Percentiles rank a stretch among this genome's conserved stretches.
Evolutionary conservation across 495 filamentous ascomycete genomes (phyloP).

Genomic region (Penicillium steckii): DNA sequence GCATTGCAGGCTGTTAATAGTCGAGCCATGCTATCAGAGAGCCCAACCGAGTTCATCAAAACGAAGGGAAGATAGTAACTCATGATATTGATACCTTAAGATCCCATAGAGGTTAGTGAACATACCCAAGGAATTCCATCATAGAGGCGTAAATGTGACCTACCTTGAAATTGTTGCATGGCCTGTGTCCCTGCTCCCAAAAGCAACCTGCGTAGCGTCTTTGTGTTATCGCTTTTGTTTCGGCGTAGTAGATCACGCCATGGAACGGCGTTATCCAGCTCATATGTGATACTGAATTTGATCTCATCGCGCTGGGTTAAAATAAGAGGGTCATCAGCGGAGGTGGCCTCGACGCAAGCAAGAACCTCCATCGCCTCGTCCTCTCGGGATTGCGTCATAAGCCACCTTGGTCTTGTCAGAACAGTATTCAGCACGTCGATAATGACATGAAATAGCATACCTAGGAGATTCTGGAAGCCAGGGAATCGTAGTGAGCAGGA

Average conservation of each 20-base stretch:
- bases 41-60: background rate
- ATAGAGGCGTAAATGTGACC: background rate
- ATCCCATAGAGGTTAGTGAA: background rate
- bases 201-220: background rate
- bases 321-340: background rate
- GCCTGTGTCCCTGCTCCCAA: background rate
- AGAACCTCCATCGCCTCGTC: constrained; percentile 3
- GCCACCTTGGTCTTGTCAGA: background rate
- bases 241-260: background rate
- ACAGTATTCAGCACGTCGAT: background rate
- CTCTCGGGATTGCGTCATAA: background rate
- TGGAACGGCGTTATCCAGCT: background rate
- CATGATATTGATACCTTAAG: background rate
- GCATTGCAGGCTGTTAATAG: background rate
- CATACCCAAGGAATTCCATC: background rate
- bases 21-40: background rate
- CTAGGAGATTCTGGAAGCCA: background rate
- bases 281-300: background rate
- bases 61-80: background rate
- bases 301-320: background rate
- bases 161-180: background rate
- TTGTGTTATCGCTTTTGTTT: background rate
- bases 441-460: background rate
- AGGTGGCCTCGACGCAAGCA: background rate
- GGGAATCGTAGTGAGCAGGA: background rate